Conservation (phyloP, 371 early-diverging fungal genomes). For the Mucor racemosus region DNA sequence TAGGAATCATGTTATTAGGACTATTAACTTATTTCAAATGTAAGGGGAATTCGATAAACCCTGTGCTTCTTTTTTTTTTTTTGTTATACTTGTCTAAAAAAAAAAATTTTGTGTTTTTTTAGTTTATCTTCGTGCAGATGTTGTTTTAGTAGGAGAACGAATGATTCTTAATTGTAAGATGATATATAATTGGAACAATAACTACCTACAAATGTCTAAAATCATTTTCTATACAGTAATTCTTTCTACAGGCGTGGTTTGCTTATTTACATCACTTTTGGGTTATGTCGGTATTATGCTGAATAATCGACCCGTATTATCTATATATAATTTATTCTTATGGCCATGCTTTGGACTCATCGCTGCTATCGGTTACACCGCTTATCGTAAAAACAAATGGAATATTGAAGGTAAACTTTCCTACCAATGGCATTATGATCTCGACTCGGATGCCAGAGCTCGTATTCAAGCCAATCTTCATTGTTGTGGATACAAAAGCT, state of each 20-base stretch:
- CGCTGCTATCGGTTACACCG: constrained; percentile 58
- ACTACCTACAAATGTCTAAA: not conserved
- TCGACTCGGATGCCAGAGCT: constrained; percentile 43
- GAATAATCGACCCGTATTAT: constrained; percentile 52
- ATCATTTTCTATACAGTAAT: constrained; percentile 37
- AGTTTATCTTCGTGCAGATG: constrained; percentile 56
- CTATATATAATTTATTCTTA: constrained; percentile 55
- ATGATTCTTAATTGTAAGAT: constrained; percentile 51
- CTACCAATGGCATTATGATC: constrained; percentile 53
- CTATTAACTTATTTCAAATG: constrained; percentile 54
- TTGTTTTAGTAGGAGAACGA: constrained; percentile 48
- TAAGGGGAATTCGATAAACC: constrained; percentile 19
- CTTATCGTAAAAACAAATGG: constrained; percentile 57
- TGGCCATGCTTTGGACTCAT: constrained; percentile 64
- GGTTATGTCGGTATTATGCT: constrained; percentile 62
- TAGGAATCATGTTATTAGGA: constrained; percentile 40
- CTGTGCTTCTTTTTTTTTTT: too few relatives aligned
- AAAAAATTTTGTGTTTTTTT: not conserved
- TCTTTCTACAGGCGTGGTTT: constrained; percentile 50
- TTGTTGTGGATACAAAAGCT: constrained; percentile 63
- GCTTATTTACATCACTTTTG: constrained; percentile 51
- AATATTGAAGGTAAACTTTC: constrained; percentile 53
- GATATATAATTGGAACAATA: not conserved
- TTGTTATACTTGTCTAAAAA: not conserved
- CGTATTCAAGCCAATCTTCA: constrained; percentile 55